phyloP scores from a whole-genome alignment of 2,329 filamentous ascomycete species.

The Botrytis porri region DNA sequence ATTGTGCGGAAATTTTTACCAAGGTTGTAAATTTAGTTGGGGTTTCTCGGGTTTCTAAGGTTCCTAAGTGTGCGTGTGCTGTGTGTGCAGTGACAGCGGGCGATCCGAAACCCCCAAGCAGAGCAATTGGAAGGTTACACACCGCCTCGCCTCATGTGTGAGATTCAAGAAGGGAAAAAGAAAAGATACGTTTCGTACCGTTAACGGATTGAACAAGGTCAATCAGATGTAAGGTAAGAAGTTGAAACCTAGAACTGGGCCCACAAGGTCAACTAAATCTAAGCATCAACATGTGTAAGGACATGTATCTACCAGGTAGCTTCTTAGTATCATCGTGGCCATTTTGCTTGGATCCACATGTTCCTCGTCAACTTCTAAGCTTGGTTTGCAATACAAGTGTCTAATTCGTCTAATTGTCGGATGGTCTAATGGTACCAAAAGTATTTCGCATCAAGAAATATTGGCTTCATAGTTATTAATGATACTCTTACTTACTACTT shows the following conservation, averaged over 20 bases:
- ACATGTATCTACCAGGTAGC: background rate
- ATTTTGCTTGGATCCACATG: background rate
- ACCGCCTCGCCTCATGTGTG: slow-evolving; percentile 18
- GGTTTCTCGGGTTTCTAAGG: background rate
- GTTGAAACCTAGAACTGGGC: background rate
- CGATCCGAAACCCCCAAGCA: slow-evolving; percentile 17
- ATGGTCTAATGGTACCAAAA: background rate
- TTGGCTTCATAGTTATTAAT: background rate
- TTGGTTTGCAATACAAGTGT: background rate
- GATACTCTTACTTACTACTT: background rate
- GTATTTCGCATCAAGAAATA: background rate
- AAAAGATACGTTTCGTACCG: background rate
- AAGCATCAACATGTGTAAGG: background rate
- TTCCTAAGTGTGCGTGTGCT: slow-evolving; percentile 2
- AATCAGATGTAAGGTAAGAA: background rate
- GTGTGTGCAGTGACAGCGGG: slow-evolving; percentile 16
- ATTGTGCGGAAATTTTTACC: slow-evolving; percentile 19
- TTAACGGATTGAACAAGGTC: slow-evolving; percentile 2
- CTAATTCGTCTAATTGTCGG: background rate
- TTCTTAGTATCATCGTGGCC: slow-evolving; percentile 1
- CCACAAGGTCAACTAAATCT: background rate
- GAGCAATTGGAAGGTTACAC: slow-evolving; percentile 12
- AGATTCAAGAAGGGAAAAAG: background rate
- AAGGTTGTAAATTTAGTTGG: slow-evolving; percentile 10
- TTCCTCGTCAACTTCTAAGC: background rate